A percentile compares a stretch with the other conserved stretches of the same genome.
phyloP scores from a whole-genome alignment of 2,329 filamentous ascomycete genomes.

The Aciculosporium take region DNA sequence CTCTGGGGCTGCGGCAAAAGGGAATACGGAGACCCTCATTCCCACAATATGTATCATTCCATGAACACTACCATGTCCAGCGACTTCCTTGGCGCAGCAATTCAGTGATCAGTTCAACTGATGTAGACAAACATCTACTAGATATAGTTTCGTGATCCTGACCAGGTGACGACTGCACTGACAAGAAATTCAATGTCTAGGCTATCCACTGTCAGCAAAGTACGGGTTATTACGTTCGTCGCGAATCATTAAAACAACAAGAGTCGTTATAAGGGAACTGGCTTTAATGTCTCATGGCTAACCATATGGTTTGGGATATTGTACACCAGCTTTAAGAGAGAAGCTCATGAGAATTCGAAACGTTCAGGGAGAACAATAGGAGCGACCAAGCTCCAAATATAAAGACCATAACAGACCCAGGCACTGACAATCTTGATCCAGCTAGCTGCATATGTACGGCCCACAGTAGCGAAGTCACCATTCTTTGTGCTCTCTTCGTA shows the following conservation, averaged over 20 bases:
- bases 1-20: not conserved
- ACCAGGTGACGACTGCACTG: not conserved
- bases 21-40: not conserved
- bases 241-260: not conserved
- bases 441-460: constrained; percentile 89
- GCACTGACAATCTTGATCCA: constrained; percentile 99
- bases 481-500: constrained; percentile 48
- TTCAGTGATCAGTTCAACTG: no score
- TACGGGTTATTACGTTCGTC: no score
- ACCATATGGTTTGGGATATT: not conserved
- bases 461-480: constrained; percentile 78
- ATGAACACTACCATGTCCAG: no score
- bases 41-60: not conserved
- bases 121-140: no score
- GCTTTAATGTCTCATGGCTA: not conserved
- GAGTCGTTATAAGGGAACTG: not conserved
- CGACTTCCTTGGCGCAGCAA: no score
- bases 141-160: no score
- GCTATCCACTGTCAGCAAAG: no score
- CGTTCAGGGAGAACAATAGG: constrained; percentile 75
- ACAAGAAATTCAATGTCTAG: not conserved
- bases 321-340: not conserved
- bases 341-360: constrained; percentile 44
- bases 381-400: constrained; percentile 82
- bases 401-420: constrained; percentile 92